phyloP scores from a whole-genome alignment of 176 grass and related monocot genomes.

The Avena insularis region DNA sequence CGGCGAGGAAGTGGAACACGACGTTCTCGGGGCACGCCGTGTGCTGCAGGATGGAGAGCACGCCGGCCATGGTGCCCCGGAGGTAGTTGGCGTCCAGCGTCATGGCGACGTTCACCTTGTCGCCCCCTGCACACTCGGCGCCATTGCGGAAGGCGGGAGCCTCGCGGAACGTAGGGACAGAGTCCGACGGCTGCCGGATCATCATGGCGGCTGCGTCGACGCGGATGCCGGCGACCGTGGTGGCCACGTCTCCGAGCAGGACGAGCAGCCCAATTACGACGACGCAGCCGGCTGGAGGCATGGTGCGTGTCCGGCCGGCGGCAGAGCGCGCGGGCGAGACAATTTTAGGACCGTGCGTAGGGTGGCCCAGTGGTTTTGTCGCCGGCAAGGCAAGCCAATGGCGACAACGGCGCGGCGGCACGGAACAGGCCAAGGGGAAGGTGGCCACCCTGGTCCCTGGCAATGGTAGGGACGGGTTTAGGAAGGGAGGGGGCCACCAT shows the following conservation, averaged over 20 bases:
- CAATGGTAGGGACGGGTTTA: constrained; percentile 44
- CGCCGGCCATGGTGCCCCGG: constrained; percentile 67
- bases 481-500: constrained; percentile 45
- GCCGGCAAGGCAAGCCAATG: constrained; percentile 20
- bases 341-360: background rate
- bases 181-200: constrained; percentile 36
- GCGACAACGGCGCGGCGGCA: background rate
- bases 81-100: constrained; percentile 79
- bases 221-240: constrained; percentile 19
- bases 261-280: background rate
- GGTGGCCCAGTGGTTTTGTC: background rate
- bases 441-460: constrained; percentile 55
- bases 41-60: constrained; percentile 82
- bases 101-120: constrained; percentile 74
- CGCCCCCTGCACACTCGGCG: constrained; percentile 39
- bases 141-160: constrained; percentile 73
- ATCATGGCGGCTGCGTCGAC: constrained; percentile 25
- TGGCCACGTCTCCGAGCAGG: constrained; percentile 6
- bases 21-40: constrained; percentile 68
- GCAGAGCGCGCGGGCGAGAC: background rate
- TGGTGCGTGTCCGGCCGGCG: background rate
- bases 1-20: constrained; percentile 73
- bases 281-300: constrained; percentile 10
- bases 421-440: constrained; percentile 11
- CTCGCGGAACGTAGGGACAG: constrained; percentile 50